Percentiles rank a stretch among this genome's conserved stretches.
These are phyloP conservation scores for Phytophthora ohioensis DNA, from an alignment of 352 stramenopile species.

Conservation along the genomic window DNA sequence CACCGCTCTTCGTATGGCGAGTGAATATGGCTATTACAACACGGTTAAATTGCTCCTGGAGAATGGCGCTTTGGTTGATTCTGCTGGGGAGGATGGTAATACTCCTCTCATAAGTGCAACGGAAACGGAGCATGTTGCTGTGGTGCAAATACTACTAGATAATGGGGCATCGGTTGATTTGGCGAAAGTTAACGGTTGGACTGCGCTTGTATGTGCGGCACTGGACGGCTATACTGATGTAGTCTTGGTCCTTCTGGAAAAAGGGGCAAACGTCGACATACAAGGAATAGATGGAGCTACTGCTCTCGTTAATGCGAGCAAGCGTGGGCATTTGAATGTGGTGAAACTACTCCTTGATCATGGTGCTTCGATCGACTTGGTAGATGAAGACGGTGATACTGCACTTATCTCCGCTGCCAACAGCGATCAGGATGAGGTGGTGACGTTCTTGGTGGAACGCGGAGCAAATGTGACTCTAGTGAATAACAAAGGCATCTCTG, in stretches of 20 bases:
- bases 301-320: conserved; percentile 7
- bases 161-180: conserved; percentile 6
- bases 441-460: conserved; percentile 11
- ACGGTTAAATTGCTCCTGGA: conserved; percentile 18
- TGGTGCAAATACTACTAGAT: conserved; percentile 10
- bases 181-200: conserved; percentile 4
- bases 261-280: conserved; percentile 4
- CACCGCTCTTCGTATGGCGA: conserved; percentile 1
- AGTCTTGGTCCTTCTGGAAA: conserved; percentile 9
- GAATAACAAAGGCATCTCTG: neutral
- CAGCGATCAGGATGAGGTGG: neutral
- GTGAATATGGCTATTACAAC: neutral
- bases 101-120: conserved; percentile 13
- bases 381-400: conserved; percentile 10
- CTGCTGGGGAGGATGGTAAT: neutral
- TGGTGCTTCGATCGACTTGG: conserved; percentile 3
- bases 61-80: conserved; percentile 15
- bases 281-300: neutral
- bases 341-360: conserved; percentile 8
- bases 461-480: neutral
- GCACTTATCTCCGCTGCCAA: conserved; percentile 12
- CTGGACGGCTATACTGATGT: conserved; percentile 8
- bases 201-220: conserved; percentile 6
- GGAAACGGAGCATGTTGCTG: neutral
- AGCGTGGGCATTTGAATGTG: neutral